A percentile compares a stretch with the other conserved stretches of the same genome.
These are phyloP conservation scores for Fusarium concolor DNA, from an alignment of 2,329 filamentous ascomycete genomes.

Conservation along the genomic window DNA sequence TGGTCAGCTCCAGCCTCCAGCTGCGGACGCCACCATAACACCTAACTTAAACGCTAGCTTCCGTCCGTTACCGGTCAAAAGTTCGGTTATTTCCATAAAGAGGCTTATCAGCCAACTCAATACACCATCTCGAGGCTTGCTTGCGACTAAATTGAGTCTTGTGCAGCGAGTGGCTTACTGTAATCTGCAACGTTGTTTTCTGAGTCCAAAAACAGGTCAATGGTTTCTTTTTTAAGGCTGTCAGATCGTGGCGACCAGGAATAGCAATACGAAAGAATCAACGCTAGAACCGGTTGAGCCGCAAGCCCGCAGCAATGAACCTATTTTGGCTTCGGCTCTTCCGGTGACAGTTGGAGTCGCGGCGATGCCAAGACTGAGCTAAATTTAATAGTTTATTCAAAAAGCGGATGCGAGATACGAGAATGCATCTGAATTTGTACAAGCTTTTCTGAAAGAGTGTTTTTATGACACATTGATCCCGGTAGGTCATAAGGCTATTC, in stretches of 20 bases:
- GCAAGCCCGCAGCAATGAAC: not conserved
- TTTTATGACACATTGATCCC: not conserved
- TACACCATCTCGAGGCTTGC: no score
- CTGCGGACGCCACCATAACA: not conserved
- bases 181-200: not conserved
- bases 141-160: no score
- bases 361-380: not conserved
- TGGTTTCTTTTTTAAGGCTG: not conserved
- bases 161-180: no score
- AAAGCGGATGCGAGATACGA: not conserved
- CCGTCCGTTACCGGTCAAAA: not conserved
- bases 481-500: no score
- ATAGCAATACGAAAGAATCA: not conserved
- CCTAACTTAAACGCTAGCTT: not conserved
- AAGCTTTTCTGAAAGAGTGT: not conserved
- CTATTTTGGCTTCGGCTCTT: conserved; percentile 4
- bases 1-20: no score
- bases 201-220: not conserved
- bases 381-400: not conserved
- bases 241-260: not conserved
- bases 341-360: not conserved
- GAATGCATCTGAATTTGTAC: not conserved
- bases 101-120: not conserved
- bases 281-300: conserved; percentile 1
- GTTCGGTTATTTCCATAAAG: not conserved